A percentile compares a stretch with the other conserved stretches of the same genome.
These are phyloP conservation scores for Petrea volubilis DNA, from an alignment of 257 asterid genomes.

Conservation along the genomic window DNA sequence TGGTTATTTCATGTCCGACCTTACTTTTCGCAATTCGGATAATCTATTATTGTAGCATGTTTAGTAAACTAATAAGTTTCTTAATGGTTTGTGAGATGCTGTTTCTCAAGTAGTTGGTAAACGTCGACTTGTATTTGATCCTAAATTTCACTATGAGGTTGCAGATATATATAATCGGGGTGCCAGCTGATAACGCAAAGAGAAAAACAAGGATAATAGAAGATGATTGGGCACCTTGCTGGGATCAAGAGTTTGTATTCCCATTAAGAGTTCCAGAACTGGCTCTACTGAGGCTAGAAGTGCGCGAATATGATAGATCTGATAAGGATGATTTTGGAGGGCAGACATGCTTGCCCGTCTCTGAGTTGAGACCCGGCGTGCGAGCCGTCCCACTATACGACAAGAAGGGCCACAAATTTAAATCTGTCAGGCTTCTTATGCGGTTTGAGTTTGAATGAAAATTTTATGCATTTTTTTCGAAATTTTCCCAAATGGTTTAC, in stretches of 20 bases:
- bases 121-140: background rate
- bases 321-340: constrained; percentile 99
- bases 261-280: constrained; percentile 86
- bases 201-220: constrained; percentile 73
- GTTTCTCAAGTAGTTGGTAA: background rate
- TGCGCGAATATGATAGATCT: constrained; percentile 79
- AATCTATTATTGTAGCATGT: no score
- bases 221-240: constrained; percentile 92
- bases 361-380: constrained; percentile 82
- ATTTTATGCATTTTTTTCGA: background rate
- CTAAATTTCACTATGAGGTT: constrained; percentile 10
- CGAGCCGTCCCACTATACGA: constrained; percentile 83
- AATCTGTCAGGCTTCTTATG: constrained; percentile 91
- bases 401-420: constrained; percentile 76
- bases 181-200: constrained; percentile 73
- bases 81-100: no score
- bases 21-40: no score
- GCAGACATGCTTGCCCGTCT: constrained; percentile 86
- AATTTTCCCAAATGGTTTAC: background rate
- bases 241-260: constrained; percentile 85
- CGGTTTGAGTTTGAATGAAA: constrained; percentile 63
- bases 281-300: constrained; percentile 80
- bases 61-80: no score
- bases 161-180: constrained; percentile 71
- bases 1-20: no score